Percentiles rank a stretch among this genome's conserved stretches.
phyloP scores from a whole-genome alignment of 768 basidiomycete species.

The Lactifluus rugatus region DNA sequence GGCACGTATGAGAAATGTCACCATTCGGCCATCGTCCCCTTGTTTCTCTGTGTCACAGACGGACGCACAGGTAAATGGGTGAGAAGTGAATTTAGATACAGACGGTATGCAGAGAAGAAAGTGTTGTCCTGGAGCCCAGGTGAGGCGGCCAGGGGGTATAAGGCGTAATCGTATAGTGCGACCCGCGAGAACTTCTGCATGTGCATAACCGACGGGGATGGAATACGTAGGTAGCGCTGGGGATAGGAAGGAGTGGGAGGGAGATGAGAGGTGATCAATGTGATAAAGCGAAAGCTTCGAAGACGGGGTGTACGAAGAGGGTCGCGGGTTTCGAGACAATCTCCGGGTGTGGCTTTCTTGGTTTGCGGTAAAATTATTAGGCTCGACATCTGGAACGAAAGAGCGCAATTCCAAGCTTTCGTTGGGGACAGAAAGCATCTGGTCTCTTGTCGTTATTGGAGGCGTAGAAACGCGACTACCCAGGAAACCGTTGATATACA shows the following conservation, averaged over 20 bases:
- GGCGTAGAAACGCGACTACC: slow-evolving; percentile 20
- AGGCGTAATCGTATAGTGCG: slow-evolving; percentile 60
- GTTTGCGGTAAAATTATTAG: neutral
- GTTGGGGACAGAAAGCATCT: neutral
- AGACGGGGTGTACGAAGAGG: neutral
- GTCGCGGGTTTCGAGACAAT: neutral
- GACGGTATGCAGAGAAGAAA: slow-evolving; percentile 59
- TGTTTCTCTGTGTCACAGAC: slow-evolving; percentile 41
- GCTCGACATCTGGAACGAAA: slow-evolving; percentile 2
- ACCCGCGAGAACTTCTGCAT: slow-evolving; percentile 61
- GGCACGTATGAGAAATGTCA: slow-evolving; percentile 60
- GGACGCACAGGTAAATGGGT: slow-evolving; percentile 67
- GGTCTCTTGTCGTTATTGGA: neutral
- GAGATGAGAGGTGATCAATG: neutral
- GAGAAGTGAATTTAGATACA: slow-evolving; percentile 49
- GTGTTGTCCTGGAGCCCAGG: slow-evolving; percentile 75
- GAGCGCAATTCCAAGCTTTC: slow-evolving; percentile 14
- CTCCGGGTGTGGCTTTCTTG: neutral
- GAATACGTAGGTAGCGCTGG: slow-evolving; percentile 25
- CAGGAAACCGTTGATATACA: slow-evolving; percentile 50
- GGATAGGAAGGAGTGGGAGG: slow-evolving; percentile 10
- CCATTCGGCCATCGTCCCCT: slow-evolving; percentile 40
- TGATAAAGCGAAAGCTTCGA: neutral
- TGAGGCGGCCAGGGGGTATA: slow-evolving; percentile 42
- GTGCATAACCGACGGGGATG: slow-evolving; percentile 59